Evolutionary conservation across 306 rosid genomes (phyloP).

Genomic region (Prunus persica): Prunus_persica_NCBIv2 NC_034009.1:2743001-2743500

Average conservation of each 20-base stretch:
- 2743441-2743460: not conserved
- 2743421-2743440: not conserved
- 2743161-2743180: not conserved
- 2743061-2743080: not conserved
- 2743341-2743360: not conserved
- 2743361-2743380: not conserved
- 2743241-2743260: not conserved
- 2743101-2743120: not conserved
- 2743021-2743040: not conserved
- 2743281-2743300: constrained; percentile 24
- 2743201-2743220: not conserved
- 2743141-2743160: not conserved
- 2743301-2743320: constrained; percentile 70
- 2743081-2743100: not conserved
- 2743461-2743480: not conserved
- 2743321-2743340: constrained; percentile 3
- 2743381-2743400: not conserved
- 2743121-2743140: not conserved
- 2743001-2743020: not conserved
- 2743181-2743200: not conserved
- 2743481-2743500: not conserved
- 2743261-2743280: constrained; percentile 16
- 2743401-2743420: not conserved
- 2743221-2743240: not conserved
- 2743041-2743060: not conserved